A percentile compares a stretch with the other conserved stretches of the same genome.
phyloP scores from a whole-genome alignment of 2,329 filamentous ascomycete genomes.

The Penicillium rolfsii region DNA sequence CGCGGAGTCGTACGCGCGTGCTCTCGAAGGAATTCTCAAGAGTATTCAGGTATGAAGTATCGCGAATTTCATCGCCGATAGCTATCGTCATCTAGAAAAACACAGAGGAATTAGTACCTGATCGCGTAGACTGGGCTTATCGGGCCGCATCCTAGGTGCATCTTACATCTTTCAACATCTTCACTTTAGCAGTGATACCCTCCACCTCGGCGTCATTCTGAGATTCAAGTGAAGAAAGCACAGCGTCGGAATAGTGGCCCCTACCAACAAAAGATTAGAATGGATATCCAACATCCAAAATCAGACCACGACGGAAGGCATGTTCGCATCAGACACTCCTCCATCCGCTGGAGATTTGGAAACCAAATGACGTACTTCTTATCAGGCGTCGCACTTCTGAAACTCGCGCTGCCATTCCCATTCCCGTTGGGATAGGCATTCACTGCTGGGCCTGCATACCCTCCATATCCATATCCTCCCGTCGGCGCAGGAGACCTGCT shows the following conservation, averaged over 20 bases:
- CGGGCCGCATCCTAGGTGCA: neutral
- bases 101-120: slow-evolving; percentile 12
- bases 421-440: slow-evolving; percentile 32
- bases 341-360: neutral
- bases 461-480: slow-evolving; percentile 56
- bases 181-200: slow-evolving; percentile 88
- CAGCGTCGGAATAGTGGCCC: slow-evolving; percentile 90
- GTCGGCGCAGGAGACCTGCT: slow-evolving; percentile 48
- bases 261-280: slow-evolving; percentile 46
- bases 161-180: slow-evolving; percentile 83
- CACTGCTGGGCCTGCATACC: slow-evolving; percentile 33
- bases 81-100: slow-evolving; percentile 74
- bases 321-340: no score
- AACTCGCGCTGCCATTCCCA: slow-evolving; percentile 37
- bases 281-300: slow-evolving; percentile 1
- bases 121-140: neutral
- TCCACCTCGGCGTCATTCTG: slow-evolving; percentile 91
- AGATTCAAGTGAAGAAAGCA: slow-evolving; percentile 89
- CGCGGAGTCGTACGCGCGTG: slow-evolving; percentile 76
- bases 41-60: slow-evolving; percentile 83
- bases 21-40: slow-evolving; percentile 95
- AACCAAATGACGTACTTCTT: slow-evolving; percentile 56
- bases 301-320: neutral
- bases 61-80: slow-evolving; percentile 93
- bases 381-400: slow-evolving; percentile 71